Evolutionary conservation across 1,139 yeast species (phyloP).

Genomic region (Magnusiomyces sp.): DNA sequence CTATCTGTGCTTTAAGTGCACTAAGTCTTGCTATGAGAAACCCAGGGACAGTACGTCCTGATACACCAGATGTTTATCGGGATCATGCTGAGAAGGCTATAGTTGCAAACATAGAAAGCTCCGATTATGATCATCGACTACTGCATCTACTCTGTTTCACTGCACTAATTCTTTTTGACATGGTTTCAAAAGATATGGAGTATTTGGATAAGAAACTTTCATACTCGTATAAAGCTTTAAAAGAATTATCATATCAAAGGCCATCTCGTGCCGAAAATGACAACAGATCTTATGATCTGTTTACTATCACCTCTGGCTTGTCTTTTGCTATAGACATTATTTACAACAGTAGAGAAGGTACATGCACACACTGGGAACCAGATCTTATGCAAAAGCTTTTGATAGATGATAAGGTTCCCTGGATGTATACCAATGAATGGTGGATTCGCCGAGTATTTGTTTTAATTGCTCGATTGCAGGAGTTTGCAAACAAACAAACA

Average conservation of each 20-base stretch:
- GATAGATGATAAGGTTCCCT: slow-evolving; percentile 9
- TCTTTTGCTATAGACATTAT: slow-evolving; percentile 10
- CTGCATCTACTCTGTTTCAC: too few relatives aligned
- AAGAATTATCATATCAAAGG: too few relatives aligned
- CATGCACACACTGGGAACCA: slow-evolving; percentile 8
- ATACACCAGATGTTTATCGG: slow-evolving; percentile 7
- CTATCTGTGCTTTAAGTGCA: slow-evolving; percentile 10
- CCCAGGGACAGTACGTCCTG: slow-evolving; percentile 11
- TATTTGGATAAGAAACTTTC: too few relatives aligned
- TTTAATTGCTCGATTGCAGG: slow-evolving; percentile 9
- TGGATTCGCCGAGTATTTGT: slow-evolving; percentile 9
- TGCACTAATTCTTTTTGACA: too few relatives aligned
- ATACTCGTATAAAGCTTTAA: too few relatives aligned
- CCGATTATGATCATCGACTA: too few relatives aligned
- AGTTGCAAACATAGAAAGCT: too few relatives aligned
- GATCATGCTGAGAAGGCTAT: too few relatives aligned
- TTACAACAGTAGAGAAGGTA: slow-evolving; percentile 7
- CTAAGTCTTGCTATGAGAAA: slow-evolving; percentile 8
- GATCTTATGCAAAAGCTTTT: slow-evolving; percentile 3
- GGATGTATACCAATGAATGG: slow-evolving; percentile 10
- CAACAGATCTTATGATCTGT: slow-evolving; percentile 3
- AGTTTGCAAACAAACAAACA: slow-evolving; percentile 5
- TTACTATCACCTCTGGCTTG: slow-evolving; percentile 6
- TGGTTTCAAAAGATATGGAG: too few relatives aligned
- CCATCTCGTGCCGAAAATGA: background rate